These are phyloP conservation scores for Nevesoporus exiguus DNA, from an alignment of 768 basidiomycete species.

Conservation along the genomic window DNA sequence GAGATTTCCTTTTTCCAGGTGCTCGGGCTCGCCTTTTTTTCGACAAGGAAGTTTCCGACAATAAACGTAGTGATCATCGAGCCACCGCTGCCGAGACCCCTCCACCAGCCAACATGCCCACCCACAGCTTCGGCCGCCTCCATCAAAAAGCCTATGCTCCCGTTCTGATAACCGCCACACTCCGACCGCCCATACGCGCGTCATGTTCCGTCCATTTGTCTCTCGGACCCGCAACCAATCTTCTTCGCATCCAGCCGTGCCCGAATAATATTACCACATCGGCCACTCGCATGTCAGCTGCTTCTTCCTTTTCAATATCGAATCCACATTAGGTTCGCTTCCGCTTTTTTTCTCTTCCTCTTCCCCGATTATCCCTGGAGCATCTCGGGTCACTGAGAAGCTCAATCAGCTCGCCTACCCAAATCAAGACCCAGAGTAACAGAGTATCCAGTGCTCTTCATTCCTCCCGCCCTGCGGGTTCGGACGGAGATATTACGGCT, in stretches of 20 bases:
- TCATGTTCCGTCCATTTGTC: not conserved
- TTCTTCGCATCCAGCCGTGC: not conserved
- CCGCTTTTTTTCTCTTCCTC: not conserved
- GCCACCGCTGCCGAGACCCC: not conserved
- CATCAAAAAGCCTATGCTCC: slow-evolving; percentile 23
- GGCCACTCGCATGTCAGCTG: not conserved
- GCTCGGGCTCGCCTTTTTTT: not conserved
- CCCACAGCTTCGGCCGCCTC: slow-evolving; percentile 9
- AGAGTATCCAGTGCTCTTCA: no score
- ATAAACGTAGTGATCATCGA: not conserved
- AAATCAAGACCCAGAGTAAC: no score
- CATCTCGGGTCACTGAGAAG: not conserved
- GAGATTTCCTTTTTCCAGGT: slow-evolving; percentile 8
- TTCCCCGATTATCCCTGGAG: slow-evolving; percentile 9
- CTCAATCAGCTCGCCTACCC: no score
- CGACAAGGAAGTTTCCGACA: slow-evolving; percentile 1
- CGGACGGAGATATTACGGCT: no score
- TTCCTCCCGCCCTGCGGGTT: not conserved
- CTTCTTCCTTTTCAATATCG: slow-evolving; percentile 3
- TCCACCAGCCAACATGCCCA: not conserved
- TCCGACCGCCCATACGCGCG: slow-evolving; percentile 2
- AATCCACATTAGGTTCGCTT: slow-evolving; percentile 19
- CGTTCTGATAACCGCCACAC: not conserved
- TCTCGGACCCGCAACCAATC: slow-evolving; percentile 25
- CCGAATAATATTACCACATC: slow-evolving; percentile 14